Conservation (phyloP, 768 basidiomycete species). For the Dioszegia aurantiaca region DNA sequence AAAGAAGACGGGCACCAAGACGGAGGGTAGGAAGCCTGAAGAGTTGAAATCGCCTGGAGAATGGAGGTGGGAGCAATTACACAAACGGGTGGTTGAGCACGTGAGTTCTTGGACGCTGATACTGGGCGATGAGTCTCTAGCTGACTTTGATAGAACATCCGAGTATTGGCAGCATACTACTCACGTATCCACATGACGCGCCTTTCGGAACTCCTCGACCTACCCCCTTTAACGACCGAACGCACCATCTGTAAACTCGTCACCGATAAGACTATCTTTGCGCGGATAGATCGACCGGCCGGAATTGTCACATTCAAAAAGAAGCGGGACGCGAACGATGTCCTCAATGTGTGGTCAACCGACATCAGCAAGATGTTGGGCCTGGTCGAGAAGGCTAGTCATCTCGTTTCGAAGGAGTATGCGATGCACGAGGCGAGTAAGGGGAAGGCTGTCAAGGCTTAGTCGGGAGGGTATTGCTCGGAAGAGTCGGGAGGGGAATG, state of each 20-base stretch:
- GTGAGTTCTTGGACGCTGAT: slow-evolving; percentile 58
- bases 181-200: slow-evolving; percentile 82
- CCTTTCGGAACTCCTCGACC: slow-evolving; percentile 80
- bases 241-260: slow-evolving; percentile 84
- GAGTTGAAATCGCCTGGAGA: slow-evolving; percentile 51
- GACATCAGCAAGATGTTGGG: slow-evolving; percentile 90
- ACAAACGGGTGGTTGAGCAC: slow-evolving; percentile 93
- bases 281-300: slow-evolving; percentile 84
- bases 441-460: slow-evolving; percentile 26
- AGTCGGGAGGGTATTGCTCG: background rate
- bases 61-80: slow-evolving; percentile 90
- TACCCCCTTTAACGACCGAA: slow-evolving; percentile 76
- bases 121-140: background rate
- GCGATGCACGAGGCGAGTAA: slow-evolving; percentile 33
- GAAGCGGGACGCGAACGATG: slow-evolving; percentile 79
- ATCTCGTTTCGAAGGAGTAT: slow-evolving; percentile 54
- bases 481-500: background rate
- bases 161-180: slow-evolving; percentile 90
- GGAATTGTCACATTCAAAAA: slow-evolving; percentile 84
- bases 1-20: slow-evolving; percentile 42
- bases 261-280: slow-evolving; percentile 87
- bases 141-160: slow-evolving; percentile 70
- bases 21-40: slow-evolving; percentile 43
- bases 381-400: slow-evolving; percentile 93
- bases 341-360: slow-evolving; percentile 97